Base-by-base conservation (phyloP, 1,139 yeast genomes). In the Suhomyces choctaworum region DNA sequence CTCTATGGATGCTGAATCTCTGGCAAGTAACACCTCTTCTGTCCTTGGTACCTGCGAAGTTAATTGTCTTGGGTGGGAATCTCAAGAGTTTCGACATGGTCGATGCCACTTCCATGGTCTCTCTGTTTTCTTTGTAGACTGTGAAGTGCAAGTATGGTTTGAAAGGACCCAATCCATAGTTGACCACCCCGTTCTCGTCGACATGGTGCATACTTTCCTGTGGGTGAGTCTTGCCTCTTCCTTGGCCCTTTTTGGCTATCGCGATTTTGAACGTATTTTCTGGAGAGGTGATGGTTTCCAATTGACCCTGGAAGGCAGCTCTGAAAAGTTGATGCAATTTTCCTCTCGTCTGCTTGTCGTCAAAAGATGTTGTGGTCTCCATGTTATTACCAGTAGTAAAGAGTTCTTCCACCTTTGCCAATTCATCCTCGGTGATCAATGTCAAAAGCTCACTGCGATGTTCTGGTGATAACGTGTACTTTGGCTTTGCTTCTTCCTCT, bases 11-110 rank as follows among this genome's bases (percentile, higher is more conserved):
- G 26, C 90, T 80, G 40, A 86, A 76, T 43, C 79, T 76, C 61
- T 92, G 99, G 37, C 89, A 88, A 1, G 99, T 94, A 16, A 87
- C 92, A 36, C 95, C 99, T 54, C 99, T 78, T 52, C 97, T 78
- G 59, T 92, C 99, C 54, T 92, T 92, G 4, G 98, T 94, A 14
- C 99, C 99, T 0, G 97, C 95, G 59, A 82, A 89, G 36, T 85
- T 73, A 25, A 92, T 72, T 23, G 69, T 58, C 48, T 82, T 84
- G 6, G 83, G 70, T 12, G 90, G 92, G 12, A 85, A 64, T 43
- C 90, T 75, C 48, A 92, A 67, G 45, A 86, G 75, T 53, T 83
- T 84, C 25, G 92, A 68, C 30, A 92, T 66, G 22, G 84, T 64
- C 19, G 80, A 75, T 1, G 95, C 94, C 7, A 87, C 90, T 60